Conservation (phyloP, 2,329 filamentous ascomycete species). For the Sarocladium brachiariae region DNA sequence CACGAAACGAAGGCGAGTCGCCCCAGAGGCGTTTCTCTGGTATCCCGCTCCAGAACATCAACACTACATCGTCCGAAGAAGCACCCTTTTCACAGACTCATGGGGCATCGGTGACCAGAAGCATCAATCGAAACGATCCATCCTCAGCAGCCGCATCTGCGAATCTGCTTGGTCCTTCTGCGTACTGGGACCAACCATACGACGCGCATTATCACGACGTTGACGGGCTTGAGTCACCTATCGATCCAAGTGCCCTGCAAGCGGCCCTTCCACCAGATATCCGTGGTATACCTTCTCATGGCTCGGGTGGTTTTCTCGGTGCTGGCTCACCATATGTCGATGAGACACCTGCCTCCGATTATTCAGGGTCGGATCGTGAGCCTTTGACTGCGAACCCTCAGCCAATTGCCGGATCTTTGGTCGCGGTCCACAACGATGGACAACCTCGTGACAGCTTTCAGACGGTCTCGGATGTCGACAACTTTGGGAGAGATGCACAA, state of each 20-base stretch:
- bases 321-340: conserved; percentile 26
- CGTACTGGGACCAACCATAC: conserved; percentile 47
- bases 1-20: background rate
- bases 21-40: conserved; percentile 3
- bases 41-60: conserved; percentile 4
- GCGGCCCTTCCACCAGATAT: conserved; percentile 49
- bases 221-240: conserved; percentile 38
- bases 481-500: conserved; percentile 48
- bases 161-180: conserved; percentile 37
- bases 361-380: conserved; percentile 51
- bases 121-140: background rate
- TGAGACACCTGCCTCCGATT: conserved; percentile 24
- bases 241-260: conserved; percentile 47
- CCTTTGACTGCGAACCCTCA: conserved; percentile 51
- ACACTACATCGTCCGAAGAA: conserved; percentile 3
- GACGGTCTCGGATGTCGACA: conserved; percentile 48
- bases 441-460: conserved; percentile 49
- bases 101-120: background rate
- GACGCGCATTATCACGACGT: conserved; percentile 29
- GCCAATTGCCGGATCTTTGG: conserved; percentile 45
- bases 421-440: conserved; percentile 31
- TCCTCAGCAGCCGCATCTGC: conserved; percentile 13
- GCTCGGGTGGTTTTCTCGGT: conserved; percentile 24
- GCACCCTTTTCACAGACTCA: background rate
- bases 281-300: conserved; percentile 11